Conservation (phyloP, 805 yeast genomes). For the Candida endomychidarum region DNA sequence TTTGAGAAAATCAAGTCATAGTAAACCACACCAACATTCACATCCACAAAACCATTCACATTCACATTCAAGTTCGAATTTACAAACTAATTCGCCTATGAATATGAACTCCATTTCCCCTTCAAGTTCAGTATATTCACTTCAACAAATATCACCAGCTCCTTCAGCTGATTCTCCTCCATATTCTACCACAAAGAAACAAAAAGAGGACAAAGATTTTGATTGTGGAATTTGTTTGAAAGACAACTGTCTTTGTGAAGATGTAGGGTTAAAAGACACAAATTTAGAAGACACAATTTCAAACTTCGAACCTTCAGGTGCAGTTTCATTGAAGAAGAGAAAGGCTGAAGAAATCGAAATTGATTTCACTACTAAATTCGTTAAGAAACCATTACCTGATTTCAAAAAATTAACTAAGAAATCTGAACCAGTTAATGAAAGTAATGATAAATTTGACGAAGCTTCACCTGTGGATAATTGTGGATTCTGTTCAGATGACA, state of each 20-base stretch:
- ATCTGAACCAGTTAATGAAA: not conserved
- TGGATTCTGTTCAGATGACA: constrained; percentile 90
- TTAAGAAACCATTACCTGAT: constrained; percentile 37
- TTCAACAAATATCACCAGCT: constrained; percentile 54
- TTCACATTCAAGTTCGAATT: not conserved
- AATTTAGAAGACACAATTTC: constrained; percentile 35
- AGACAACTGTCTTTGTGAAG: constrained; percentile 68
- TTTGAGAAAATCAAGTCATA: too few species aligned
- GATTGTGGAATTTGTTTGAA: constrained; percentile 68
- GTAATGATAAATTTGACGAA: constrained; percentile 34
- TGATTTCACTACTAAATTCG: constrained; percentile 56
- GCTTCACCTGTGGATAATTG: constrained; percentile 68
- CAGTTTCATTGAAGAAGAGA: constrained; percentile 57
- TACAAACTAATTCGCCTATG: constrained; percentile 7
- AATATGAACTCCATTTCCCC: constrained; percentile 23
- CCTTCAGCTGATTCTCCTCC: constrained; percentile 52
- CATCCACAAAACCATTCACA: too few species aligned
- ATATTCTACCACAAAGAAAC: constrained; percentile 13
- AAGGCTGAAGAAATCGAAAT: constrained; percentile 37
- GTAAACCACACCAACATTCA: too few species aligned
- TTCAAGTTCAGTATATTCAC: constrained; percentile 31
- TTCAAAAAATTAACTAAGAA: constrained; percentile 25
- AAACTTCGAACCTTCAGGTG: constrained; percentile 58
- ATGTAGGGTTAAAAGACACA: constrained; percentile 40
- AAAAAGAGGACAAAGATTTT: constrained; percentile 25